A percentile compares a stretch with the other conserved stretches of the same genome.
phyloP scores from a whole-genome alignment of 2,329 filamentous ascomycete genomes.

The Cucurbitaria berberidis region DNA sequence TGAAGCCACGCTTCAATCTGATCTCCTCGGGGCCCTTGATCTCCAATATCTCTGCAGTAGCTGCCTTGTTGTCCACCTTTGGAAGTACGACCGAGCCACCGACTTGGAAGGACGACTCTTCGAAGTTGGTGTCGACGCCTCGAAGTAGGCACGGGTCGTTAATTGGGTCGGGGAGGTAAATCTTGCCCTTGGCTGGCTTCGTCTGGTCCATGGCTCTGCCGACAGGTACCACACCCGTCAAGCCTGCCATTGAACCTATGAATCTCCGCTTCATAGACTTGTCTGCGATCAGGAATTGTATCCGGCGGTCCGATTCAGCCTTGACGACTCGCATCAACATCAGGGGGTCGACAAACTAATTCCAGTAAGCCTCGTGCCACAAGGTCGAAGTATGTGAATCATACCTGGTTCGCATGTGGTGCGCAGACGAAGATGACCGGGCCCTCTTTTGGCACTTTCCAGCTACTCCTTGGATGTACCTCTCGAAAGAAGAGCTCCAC shows the following conservation, averaged over 20 bases:
- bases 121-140: conserved; percentile 82
- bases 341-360: conserved; percentile 90
- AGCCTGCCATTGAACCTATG: conserved; percentile 83
- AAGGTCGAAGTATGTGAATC: neutral
- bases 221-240: conserved; percentile 91
- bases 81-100: conserved; percentile 89
- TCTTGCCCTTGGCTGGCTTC: conserved; percentile 76
- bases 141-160: conserved; percentile 82
- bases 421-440: conserved; percentile 95
- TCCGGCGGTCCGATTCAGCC: conserved; percentile 83
- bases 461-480: conserved; percentile 91
- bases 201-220: conserved; percentile 88
- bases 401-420: conserved; percentile 80
- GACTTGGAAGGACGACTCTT: conserved; percentile 55
- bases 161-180: conserved; percentile 89
- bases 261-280: conserved; percentile 92
- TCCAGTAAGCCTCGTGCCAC: conserved; percentile 11
- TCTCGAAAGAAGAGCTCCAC: conserved; percentile 98
- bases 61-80: conserved; percentile 78
- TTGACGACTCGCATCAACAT: conserved; percentile 91
- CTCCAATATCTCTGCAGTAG: conserved; percentile 82
- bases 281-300: conserved; percentile 91
- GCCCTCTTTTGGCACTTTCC: conserved; percentile 88
- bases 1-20: conserved; percentile 85
- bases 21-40: conserved; percentile 82